Evolutionary conservation across 2,329 filamentous ascomycete genomes (phyloP).

Genomic region (Aphanoascus verrucosus): DNA sequence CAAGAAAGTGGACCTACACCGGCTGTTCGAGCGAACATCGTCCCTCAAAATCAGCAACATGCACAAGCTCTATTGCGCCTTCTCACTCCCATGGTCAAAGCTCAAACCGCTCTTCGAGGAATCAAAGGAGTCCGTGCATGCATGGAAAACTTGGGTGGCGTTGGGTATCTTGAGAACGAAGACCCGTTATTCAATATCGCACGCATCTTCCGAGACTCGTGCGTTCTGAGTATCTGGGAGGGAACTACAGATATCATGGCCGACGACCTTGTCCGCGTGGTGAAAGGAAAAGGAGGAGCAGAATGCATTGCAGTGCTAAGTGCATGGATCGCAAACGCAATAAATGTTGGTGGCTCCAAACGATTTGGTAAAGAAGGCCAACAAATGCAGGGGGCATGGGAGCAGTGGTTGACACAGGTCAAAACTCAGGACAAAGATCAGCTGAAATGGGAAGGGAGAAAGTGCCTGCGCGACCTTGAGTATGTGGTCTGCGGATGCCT

Average conservation of each 20-base stretch:
- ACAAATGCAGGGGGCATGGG: conserved; percentile 18
- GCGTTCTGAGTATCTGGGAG: conserved; percentile 58
- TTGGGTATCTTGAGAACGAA: conserved; percentile 27
- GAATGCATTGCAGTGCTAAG: conserved; percentile 20
- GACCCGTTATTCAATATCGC: conserved; percentile 56
- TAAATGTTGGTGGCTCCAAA: conserved; percentile 37
- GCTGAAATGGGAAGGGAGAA: conserved; percentile 24
- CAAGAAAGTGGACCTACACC: conserved; percentile 16
- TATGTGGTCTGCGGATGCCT: conserved; percentile 25
- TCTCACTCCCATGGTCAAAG: conserved; percentile 28
- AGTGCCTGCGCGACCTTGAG: conserved; percentile 24
- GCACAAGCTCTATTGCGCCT: conserved; percentile 23
- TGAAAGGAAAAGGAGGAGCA: conserved; percentile 23
- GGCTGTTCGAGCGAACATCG: conserved; percentile 15
- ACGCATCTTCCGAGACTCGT: conserved; percentile 53
- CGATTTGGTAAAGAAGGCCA: conserved; percentile 36
- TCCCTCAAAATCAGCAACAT: conserved; percentile 18
- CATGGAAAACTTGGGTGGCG: conserved; percentile 27
- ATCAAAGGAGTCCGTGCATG: conserved; percentile 21
- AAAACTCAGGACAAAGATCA: conserved; percentile 20
- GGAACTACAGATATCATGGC: conserved; percentile 60
- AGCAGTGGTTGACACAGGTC: conserved; percentile 13
- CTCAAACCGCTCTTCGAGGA: conserved; percentile 20
- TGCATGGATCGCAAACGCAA: conserved; percentile 38
- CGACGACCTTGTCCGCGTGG: conserved; percentile 37